These are phyloP conservation scores for Linnemannia schmuckeri DNA, from an alignment of 192 early-diverging fungal genomes.

Conservation along the genomic window DNA sequence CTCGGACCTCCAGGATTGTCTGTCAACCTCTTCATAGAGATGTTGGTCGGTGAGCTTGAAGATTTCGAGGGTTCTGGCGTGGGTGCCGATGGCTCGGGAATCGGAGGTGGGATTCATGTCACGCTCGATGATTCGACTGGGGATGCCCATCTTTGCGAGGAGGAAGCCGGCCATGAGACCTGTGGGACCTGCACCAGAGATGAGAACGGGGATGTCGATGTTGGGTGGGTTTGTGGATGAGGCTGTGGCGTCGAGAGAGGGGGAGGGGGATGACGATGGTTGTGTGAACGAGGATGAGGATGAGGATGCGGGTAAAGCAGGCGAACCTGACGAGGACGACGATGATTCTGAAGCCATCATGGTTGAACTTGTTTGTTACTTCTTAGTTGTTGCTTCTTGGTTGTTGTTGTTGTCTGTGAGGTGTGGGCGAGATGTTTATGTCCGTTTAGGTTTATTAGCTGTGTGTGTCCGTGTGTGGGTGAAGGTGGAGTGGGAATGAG, in stretches of 20 bases:
- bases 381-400: too few species aligned
- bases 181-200: constrained; percentile 23
- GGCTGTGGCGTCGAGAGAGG: background rate
- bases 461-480: too few species aligned
- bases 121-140: constrained; percentile 26
- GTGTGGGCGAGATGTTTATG: too few species aligned
- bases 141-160: constrained; percentile 31
- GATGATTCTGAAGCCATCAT: background rate
- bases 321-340: background rate
- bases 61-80: constrained; percentile 15
- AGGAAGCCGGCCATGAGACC: constrained; percentile 20
- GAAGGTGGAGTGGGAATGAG: too few species aligned
- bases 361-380: background rate
- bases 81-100: constrained; percentile 15
- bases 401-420: too few species aligned
- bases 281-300: background rate
- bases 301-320: background rate
- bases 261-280: background rate
- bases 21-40: background rate
- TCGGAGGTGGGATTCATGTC: background rate
- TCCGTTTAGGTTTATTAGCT: too few species aligned
- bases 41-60: background rate
- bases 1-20: background rate
- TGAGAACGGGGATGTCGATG: constrained; percentile 17
- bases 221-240: background rate